phyloP scores from a whole-genome alignment of 1,284 basidiomycete species.

The Stereum hirsutum region DNA sequence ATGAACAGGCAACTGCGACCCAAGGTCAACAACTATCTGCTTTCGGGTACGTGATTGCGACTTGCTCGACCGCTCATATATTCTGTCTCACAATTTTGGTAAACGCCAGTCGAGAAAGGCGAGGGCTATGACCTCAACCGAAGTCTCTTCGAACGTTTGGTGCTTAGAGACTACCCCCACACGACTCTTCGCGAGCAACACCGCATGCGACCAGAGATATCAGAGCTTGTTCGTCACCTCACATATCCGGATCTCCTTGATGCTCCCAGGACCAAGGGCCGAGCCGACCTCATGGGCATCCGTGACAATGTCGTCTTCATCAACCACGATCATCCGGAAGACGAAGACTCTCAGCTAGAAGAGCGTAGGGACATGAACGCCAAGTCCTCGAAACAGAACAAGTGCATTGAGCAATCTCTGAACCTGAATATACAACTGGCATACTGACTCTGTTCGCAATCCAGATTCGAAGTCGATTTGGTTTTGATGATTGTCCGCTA shows the following conservation, averaged over 20 bases:
- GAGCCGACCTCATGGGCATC: conserved; percentile 43
- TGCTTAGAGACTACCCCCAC: conserved; percentile 54
- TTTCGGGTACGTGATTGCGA: too few species aligned
- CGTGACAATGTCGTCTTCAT: conserved; percentile 52
- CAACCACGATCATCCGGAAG: conserved; percentile 47
- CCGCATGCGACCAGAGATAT: conserved; percentile 65
- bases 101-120: conserved; percentile 59
- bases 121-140: conserved; percentile 56
- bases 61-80: too few species aligned
- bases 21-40: conserved; percentile 51
- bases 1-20: conserved; percentile 53
- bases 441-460: not conserved
- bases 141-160: conserved; percentile 58
- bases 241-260: conserved; percentile 59
- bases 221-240: conserved; percentile 41
- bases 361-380: conserved; percentile 36
- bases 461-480: conserved; percentile 41
- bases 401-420: conserved; percentile 12
- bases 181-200: conserved; percentile 46
- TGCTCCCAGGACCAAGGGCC: conserved; percentile 34
- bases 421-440: not conserved
- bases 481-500: conserved; percentile 56
- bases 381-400: conserved; percentile 51
- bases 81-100: too few species aligned
- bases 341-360: conserved; percentile 27